These are phyloP conservation scores for Bondarzewia mesenterica DNA, from an alignment of 1,284 basidiomycete species.

Conservation along the genomic window DNA sequence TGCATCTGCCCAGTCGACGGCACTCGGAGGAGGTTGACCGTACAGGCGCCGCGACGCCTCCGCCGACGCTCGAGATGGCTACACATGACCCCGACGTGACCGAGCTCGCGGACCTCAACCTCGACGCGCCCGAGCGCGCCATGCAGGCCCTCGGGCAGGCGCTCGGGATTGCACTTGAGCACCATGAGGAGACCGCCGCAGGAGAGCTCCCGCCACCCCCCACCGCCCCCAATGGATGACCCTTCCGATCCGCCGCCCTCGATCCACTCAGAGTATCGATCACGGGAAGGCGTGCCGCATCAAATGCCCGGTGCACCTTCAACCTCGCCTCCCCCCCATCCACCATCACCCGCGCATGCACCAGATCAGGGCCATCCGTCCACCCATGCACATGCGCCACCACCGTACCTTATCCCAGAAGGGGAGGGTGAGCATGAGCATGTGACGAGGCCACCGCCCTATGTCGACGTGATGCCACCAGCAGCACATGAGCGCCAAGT, in stretches of 20 bases:
- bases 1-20: constrained; percentile 65
- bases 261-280: constrained; percentile 71
- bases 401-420: constrained; percentile 47
- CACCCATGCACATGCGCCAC: constrained; percentile 31
- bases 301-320: constrained; percentile 28
- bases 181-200: constrained; percentile 28
- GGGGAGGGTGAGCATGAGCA: constrained; percentile 33
- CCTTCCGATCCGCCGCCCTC: constrained; percentile 77
- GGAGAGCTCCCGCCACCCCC: constrained; percentile 42
- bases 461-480: constrained; percentile 35
- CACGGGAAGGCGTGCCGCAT: constrained; percentile 35
- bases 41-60: constrained; percentile 51
- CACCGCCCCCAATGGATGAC: constrained; percentile 77
- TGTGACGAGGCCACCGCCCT: constrained; percentile 47
- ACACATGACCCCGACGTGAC: constrained; percentile 58
- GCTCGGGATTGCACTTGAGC: constrained; percentile 20
- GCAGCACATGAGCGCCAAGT: neutral
- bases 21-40: constrained; percentile 50
- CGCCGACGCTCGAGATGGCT: constrained; percentile 66
- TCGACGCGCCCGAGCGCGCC: neutral
- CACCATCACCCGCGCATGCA: constrained; percentile 27
- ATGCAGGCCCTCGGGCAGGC: neutral
- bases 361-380: constrained; percentile 16
- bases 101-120: constrained; percentile 50
- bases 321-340: constrained; percentile 31